These are phyloP conservation scores for Pseudocercospora musae DNA, from an alignment of 2,329 filamentous ascomycete species.

Conservation along the genomic window DNA sequence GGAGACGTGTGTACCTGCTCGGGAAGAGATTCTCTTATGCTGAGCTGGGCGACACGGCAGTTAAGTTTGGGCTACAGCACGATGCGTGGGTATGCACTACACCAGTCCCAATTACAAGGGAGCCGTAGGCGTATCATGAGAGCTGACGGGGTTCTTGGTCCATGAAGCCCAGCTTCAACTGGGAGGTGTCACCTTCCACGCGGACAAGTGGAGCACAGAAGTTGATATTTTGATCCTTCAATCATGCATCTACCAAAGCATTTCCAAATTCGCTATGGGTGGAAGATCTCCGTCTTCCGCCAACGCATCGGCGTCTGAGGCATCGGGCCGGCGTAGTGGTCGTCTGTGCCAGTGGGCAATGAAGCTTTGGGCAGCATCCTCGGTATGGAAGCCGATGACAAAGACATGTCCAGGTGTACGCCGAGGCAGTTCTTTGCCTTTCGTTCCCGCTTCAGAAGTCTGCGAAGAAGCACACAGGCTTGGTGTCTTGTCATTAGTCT, in stretches of 20 bases:
- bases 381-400: constrained; percentile 56
- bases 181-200: too few species aligned
- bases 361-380: constrained; percentile 53
- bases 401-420: constrained; percentile 41
- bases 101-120: too few species aligned
- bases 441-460: background rate
- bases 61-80: too few species aligned
- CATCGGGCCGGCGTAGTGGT: constrained; percentile 37
- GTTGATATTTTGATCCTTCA: too few species aligned
- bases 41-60: too few species aligned
- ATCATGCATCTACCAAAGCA: constrained; percentile 43
- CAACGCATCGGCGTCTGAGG: constrained; percentile 21
- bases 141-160: too few species aligned
- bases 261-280: constrained; percentile 45
- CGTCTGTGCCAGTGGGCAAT: constrained; percentile 52
- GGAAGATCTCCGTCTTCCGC: constrained; percentile 33
- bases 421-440: constrained; percentile 30
- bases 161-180: too few species aligned
- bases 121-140: too few species aligned
- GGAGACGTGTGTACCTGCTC: too few species aligned
- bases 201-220: background rate
- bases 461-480: background rate
- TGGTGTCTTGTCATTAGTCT: background rate
- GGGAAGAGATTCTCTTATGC: too few species aligned
- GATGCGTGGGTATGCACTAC: too few species aligned